Base-by-base conservation (phyloP, 768 basidiomycete species). In the Lentinula sp. region DNA sequence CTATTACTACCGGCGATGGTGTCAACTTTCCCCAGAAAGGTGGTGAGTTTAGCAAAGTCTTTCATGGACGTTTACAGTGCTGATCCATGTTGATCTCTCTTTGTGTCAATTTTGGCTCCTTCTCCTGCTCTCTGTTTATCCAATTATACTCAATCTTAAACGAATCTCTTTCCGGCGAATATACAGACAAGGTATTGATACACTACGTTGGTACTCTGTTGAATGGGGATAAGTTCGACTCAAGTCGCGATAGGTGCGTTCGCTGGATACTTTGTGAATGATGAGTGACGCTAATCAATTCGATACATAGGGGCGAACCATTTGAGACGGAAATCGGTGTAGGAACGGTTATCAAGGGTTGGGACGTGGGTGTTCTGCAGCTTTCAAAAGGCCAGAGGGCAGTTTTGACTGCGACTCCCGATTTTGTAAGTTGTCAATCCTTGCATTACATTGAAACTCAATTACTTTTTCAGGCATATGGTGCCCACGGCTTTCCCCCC, bases 301-400 rank as follows among this genome's bases (percentile, higher is more conserved):
- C 3, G 5, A 8, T 9, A 35, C 23, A 2, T 71, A 91, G 91
- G 42, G 75, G 76, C 0, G 3, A 4, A 0, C 83, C 91, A 0
- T 93, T 94, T 71, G 66, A 72, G 63, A 92, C 90, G 4, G 68
- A 82, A 69, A 93, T 93, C 63, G 91, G 93, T 53, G 76, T 85
- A 16, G 89, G 90, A 7, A 85, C 87, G 69, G 93, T 95, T 51
- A 94, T 95, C 75, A 88, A 80, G 69, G 91, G 93, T 33, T 95
- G 92, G 93, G 93, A 95, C 68, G 91, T 93, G 72, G 93, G 93
- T 87, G 91, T 95, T 16, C 84, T 81, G 3, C 79, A 91, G 74
- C 76, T 95, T 63, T 91, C 90, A 15, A 39, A 91, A 35, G 90
- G 91, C 65, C 67, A 89, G 73, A 93, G 88, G 71, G 93, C 91